Evolutionary conservation across 371 early-diverging fungal species (phyloP).

Genomic region (Vittaforma corneae): DNA sequence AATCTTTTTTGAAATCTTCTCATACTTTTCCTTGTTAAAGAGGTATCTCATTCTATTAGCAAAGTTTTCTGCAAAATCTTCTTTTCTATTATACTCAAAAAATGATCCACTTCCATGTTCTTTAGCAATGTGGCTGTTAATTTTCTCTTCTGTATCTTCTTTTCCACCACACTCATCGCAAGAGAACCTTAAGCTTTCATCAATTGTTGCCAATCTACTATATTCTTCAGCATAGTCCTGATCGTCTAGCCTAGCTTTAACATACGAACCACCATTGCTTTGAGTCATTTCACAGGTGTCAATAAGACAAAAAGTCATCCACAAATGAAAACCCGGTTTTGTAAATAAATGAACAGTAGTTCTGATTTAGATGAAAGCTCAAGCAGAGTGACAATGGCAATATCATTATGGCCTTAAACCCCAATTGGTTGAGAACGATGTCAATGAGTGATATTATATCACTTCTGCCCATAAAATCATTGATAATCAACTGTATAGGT

Average conservation of each 20-base stretch:
- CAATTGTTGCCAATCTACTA: constrained; percentile 32
- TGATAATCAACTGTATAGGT: constrained; percentile 45
- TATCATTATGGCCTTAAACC: constrained; percentile 48
- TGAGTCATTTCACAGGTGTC: constrained; percentile 19
- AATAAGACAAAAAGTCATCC: constrained; percentile 51
- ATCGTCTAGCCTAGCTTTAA: constrained; percentile 24
- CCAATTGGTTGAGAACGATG: constrained; percentile 33
- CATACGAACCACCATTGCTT: background rate
- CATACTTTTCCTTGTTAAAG: constrained; percentile 20
- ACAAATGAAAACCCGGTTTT: constrained; percentile 30
- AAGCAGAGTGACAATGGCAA: constrained; percentile 43
- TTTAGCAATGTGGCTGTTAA: constrained; percentile 29
- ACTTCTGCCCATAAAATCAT: constrained; percentile 46
- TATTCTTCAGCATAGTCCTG: constrained; percentile 57
- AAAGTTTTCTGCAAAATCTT: constrained; percentile 1
- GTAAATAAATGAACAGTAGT: constrained; percentile 36
- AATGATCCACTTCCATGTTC: constrained; percentile 18
- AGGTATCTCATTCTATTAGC: constrained; percentile 6
- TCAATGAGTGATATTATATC: constrained; percentile 50
- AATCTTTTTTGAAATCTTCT: constrained; percentile 12
- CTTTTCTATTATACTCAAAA: constrained; percentile 11
- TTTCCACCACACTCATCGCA: constrained; percentile 47
- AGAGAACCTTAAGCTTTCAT: background rate
- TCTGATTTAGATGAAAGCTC: constrained; percentile 22
- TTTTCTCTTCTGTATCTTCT: constrained; percentile 37